Evolutionary conservation across 441 rosid genomes (phyloP), one percentile per base, ranked within the genome.

Genomic region (Brassica hybrid): DNA sequence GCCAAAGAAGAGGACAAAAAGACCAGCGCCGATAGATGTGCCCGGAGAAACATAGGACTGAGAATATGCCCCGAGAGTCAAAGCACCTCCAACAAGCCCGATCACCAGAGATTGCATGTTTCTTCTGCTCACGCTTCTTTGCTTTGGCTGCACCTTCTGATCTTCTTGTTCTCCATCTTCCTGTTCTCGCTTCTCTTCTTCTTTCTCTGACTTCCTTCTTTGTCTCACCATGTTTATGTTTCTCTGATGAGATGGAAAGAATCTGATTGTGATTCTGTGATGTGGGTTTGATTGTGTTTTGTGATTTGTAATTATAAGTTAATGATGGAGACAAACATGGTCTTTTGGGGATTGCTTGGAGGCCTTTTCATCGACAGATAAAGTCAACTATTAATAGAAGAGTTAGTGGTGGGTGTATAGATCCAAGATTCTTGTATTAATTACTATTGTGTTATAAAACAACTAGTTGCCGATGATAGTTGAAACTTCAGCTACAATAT

Each of bases 51-150:
- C n/a, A n/a, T n/a, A n/a, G n/a, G n/a, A n/a, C n/a, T n/a, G n/a
- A n/a, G n/a, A n/a, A n/a, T n/a, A n/a, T n/a, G n/a, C n/a, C n/a
- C n/a, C n/a, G n/a, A n/a, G n/a, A n/a, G n/a, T n/a, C n/a, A n/a
- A n/a, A n/a, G n/a, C n/a, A n/a, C n/a, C n/a, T n/a, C n/a, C n/a
- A n/a, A n/a, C n/a, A n/a, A n/a, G n/a, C n/a, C n/a, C n/a, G n/a
- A n/a, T n/a, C n/a, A n/a, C n/a, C n/a, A n/a, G n/a, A n/a, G n/a
- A n/a, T n/a, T n/a, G n/a, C n/a, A n/a, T n/a, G n/a, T n/a, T n/a
- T n/a, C n/a, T 11, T 19, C 86, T 86, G 91, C 91, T 94, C 72
- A 63, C 75, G 18, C 41, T 76, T 73, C 69, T 59, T 45, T 77
- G 79, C 18, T n/a, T 18, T 5, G 75, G 67, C 59, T 65, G 63